Conservation (phyloP, 805 yeast genomes). For the Tetrapisispora phaffii region DNA sequence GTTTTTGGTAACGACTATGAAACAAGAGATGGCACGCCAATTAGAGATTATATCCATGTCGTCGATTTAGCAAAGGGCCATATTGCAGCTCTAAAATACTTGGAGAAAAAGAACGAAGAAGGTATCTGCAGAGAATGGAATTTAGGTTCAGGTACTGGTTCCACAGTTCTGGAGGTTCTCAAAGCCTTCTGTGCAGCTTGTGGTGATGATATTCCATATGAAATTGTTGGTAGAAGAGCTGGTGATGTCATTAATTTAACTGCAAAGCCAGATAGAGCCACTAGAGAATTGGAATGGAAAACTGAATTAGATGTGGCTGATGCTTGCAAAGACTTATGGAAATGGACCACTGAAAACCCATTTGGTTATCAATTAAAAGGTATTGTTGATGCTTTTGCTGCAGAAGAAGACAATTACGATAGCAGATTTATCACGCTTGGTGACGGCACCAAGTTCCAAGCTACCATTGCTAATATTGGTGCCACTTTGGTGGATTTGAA, state of each 20-base stretch:
- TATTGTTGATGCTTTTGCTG: conserved; percentile 16
- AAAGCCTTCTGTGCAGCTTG: conserved; percentile 55
- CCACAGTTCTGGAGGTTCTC: conserved; percentile 65
- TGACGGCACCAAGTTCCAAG: conserved; percentile 28
- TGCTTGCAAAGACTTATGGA: conserved; percentile 69
- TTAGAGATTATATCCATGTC: conserved; percentile 74
- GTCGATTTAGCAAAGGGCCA: conserved; percentile 74
- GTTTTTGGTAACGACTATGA: conserved; percentile 67
- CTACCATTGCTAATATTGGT: conserved; percentile 40
- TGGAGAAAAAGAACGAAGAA: conserved; percentile 27
- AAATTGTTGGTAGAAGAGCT: conserved; percentile 54
- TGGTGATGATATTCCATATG: conserved; percentile 54
- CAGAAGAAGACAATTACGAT: conserved; percentile 17
- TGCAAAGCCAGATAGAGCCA: conserved; percentile 61
- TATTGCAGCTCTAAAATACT: conserved; percentile 54
- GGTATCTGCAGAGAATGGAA: conserved; percentile 73
- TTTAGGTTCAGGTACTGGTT: conserved; percentile 73
- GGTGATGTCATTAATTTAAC: conserved; percentile 74
- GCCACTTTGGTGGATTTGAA: conserved; percentile 39
- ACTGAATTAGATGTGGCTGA: conserved; percentile 45
- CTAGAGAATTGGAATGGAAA: conserved; percentile 54
- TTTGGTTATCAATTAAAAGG: conserved; percentile 39
- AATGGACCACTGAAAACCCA: conserved; percentile 64
- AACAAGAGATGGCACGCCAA: conserved; percentile 70
- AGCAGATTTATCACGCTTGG: conserved; percentile 26